Evolutionary conservation across 768 basidiomycete species (phyloP).

Genomic region (Tricholoma flavovirens): DNA sequence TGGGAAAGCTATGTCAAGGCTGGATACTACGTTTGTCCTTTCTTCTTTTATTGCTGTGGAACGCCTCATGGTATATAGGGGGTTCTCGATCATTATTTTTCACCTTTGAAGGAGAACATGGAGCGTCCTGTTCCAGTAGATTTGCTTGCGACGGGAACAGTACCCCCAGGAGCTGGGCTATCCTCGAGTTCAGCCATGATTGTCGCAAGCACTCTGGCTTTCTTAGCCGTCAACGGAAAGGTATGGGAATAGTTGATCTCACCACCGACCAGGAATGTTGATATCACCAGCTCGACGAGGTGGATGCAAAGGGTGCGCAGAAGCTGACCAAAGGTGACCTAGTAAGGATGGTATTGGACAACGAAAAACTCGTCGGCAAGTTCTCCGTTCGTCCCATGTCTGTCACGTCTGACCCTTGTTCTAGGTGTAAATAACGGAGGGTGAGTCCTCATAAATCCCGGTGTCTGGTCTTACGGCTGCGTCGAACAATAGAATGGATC

Average conservation of each 20-base stretch:
- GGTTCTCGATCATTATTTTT: slow-evolving; percentile 59
- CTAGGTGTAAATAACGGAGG: slow-evolving; percentile 72
- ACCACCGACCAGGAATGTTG: not conserved
- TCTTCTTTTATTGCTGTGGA: not conserved
- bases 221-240: slow-evolving; percentile 73
- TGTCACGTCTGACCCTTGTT: not conserved
- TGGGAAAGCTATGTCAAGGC: slow-evolving; percentile 92
- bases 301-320: not conserved
- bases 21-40: slow-evolving; percentile 63
- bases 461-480: slow-evolving; percentile 6
- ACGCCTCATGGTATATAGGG: slow-evolving; percentile 38
- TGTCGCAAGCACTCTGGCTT: slow-evolving; percentile 77
- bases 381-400: slow-evolving; percentile 1
- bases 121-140: slow-evolving; percentile 56
- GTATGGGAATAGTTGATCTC: slow-evolving; percentile 17
- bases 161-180: slow-evolving; percentile 83
- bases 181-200: slow-evolving; percentile 90
- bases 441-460: slow-evolving; percentile 31
- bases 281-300: slow-evolving; percentile 11
- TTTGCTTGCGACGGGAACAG: slow-evolving; percentile 71
- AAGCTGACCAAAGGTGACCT: slow-evolving; percentile 60
- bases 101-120: slow-evolving; percentile 13
- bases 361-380: slow-evolving; percentile 76
- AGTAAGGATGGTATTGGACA: slow-evolving; percentile 76
- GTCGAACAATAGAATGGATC: slow-evolving; percentile 63